Percentiles rank a stretch among this genome's conserved stretches.
These are phyloP conservation scores for Gossypium stocksii DNA, from an alignment of 345 rosid species.

Conservation along the genomic window DNA sequence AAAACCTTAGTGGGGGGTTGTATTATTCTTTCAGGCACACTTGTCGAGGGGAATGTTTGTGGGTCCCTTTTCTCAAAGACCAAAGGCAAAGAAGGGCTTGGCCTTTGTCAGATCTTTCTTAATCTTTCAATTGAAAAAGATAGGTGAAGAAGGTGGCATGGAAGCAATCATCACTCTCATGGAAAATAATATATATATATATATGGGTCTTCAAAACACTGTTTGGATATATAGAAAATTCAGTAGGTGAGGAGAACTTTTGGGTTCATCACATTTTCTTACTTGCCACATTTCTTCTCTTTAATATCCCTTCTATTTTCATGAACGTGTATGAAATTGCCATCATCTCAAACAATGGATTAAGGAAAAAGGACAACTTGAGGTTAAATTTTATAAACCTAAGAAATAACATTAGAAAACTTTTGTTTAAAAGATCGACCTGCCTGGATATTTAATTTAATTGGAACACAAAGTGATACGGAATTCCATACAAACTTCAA, in stretches of 20 bases:
- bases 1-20: conserved; percentile 35
- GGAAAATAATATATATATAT: background rate
- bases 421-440: too few species aligned
- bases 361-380: background rate
- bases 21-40: conserved; percentile 53
- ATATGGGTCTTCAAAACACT: conserved; percentile 4
- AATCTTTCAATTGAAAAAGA: conserved; percentile 6
- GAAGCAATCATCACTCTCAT: conserved; percentile 23
- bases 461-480: too few species aligned
- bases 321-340: background rate
- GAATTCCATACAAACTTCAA: conserved; percentile 26
- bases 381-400: too few species aligned
- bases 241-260: conserved; percentile 17
- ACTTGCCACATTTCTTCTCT: conserved; percentile 22
- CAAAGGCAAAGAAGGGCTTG: background rate
- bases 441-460: too few species aligned
- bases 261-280: conserved; percentile 18
- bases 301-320: conserved; percentile 6
- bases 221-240: conserved; percentile 23
- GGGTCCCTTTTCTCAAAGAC: conserved; percentile 26
- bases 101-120: conserved; percentile 37
- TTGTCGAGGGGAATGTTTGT: conserved; percentile 67
- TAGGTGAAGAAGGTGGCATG: conserved; percentile 11
- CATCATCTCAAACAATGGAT: background rate
- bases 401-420: too few species aligned